Evolutionary conservation across 2,329 filamentous ascomycete species (phyloP).

Genomic region (Clarireedia monteithiana): DNA sequence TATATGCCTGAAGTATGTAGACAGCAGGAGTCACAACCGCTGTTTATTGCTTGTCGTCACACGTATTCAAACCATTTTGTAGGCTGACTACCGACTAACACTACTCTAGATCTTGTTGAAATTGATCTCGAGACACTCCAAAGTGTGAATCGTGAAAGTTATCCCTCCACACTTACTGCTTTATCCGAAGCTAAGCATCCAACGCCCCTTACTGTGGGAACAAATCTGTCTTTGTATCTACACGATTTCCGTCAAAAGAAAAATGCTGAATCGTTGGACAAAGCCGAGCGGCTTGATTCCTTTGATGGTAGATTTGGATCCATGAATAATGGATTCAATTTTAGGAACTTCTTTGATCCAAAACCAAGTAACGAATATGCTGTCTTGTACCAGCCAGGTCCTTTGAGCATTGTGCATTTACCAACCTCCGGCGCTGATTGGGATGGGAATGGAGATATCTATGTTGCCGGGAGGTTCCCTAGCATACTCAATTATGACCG

Average conservation of each 20-base stretch:
- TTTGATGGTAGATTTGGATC: constrained; percentile 23
- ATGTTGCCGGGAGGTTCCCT: constrained; percentile 81
- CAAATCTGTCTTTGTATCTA: constrained; percentile 71
- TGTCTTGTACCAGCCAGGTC: constrained; percentile 69
- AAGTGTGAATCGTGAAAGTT: constrained; percentile 61
- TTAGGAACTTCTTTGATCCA: constrained; percentile 31
- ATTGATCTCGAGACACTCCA: constrained; percentile 70
- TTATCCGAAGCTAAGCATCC: constrained; percentile 61
- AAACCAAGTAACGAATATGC: constrained; percentile 54
- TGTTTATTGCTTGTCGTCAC: neutral
- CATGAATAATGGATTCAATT: constrained; percentile 16
- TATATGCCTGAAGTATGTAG: no score
- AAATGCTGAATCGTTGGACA: constrained; percentile 17
- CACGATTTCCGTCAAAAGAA: constrained; percentile 59
- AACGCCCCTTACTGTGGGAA: constrained; percentile 76
- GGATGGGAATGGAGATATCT: constrained; percentile 61
- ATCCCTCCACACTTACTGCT: constrained; percentile 76
- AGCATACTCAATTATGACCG: constrained; percentile 66
- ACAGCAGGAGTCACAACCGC: no score
- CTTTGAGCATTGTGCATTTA: constrained; percentile 75
- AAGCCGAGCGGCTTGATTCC: constrained; percentile 19
- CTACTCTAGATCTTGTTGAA: constrained; percentile 56
- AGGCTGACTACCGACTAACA: neutral
- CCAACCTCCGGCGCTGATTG: constrained; percentile 41
- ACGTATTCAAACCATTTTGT: neutral